Percentiles rank a stretch among this genome's conserved stretches.
Conservation (phyloP, 176 grass and related monocot species). For the Aegilops bicornis region DNA sequence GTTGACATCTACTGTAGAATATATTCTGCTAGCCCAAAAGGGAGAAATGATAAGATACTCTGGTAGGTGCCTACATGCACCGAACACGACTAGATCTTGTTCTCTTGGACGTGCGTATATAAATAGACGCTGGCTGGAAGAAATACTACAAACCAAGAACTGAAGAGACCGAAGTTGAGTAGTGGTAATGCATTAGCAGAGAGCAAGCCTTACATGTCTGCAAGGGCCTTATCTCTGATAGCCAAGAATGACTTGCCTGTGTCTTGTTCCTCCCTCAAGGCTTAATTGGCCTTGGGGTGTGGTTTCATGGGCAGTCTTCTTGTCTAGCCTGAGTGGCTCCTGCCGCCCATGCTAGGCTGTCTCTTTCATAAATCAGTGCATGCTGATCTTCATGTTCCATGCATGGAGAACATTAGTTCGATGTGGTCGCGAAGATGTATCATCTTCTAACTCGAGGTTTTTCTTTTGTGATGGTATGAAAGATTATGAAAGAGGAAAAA, state of each 20-base stretch:
- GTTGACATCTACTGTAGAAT: not conserved
- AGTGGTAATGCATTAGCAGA: not conserved
- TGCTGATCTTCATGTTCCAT: not conserved
- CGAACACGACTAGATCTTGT: not conserved
- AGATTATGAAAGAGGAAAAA: not conserved
- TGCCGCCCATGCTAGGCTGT: constrained; percentile 28
- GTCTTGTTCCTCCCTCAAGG: not conserved
- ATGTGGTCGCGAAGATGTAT: not conserved
- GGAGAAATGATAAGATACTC: not conserved
- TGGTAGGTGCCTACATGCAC: not conserved
- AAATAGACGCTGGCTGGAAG: not conserved
- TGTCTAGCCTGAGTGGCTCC: constrained; percentile 35
- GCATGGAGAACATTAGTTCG: not conserved
- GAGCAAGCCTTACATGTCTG: not conserved
- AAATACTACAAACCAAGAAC: not conserved
- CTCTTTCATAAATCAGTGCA: constrained; percentile 6
- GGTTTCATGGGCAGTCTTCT: constrained; percentile 41
- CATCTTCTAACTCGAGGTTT: not conserved
- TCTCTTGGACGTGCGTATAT: not conserved
- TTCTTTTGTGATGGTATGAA: too few species aligned
- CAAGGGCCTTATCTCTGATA: constrained; percentile 8
- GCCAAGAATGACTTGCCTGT: constrained; percentile 37
- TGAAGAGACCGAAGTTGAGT: not conserved
- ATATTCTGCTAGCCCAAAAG: not conserved
- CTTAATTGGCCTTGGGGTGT: not conserved